Evolutionary conservation across 345 rosid genomes (phyloP), one percentile per base, ranked within the genome.

Genomic region (Pugionium dolabratum): DNA sequence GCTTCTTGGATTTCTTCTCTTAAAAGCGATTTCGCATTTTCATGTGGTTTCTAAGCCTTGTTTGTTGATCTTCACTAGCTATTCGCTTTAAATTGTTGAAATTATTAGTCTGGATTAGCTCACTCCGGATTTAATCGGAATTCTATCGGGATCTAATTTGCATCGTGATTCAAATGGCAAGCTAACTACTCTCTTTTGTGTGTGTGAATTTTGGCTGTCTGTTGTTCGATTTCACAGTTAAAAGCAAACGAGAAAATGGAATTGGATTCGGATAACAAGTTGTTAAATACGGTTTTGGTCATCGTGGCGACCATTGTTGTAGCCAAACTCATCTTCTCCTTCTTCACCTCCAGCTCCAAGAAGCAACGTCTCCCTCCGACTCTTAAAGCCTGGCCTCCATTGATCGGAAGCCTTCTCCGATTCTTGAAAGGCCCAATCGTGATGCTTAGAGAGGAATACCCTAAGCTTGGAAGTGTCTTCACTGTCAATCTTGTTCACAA

Each of bases 391-490:
- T 86, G 71, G 80, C 98, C 97, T 0, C 39, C 88, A 4, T 36
- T 75, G 45, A 44, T 93, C 33, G 97, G 98, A 1, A 91, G 96
- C 30, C 80, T 93, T 2, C 58, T 88, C 40, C 77, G 79, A 1
- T 93, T 93, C 80, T 43, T 93, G 75, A 86, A 85, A 74, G 97
- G 97, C 1, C 97, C 98, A 0, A 79, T 93, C 7, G 41, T 85
- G 31, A 82, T 93, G 97, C 86, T 93, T 37, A 82, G 95, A 29
- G 86, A 88, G 29, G 97, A 93, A 78, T 93, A 88, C 41, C 84
- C 88, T 3, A 88, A 88, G 80, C 90, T 89, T 26, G 97, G 98
- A 28, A 85, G 96, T 73, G 96, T 93, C 0, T 93, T 93, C 78
- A 90, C 97, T 5, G 80, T 93, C 45, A 81, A 82, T 42, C 75